Evolutionary conservation across 352 stramenopile genomes (phyloP), one percentile per base, ranked within the genome.

Genomic region (Phytophthora pistaciae): DNA sequence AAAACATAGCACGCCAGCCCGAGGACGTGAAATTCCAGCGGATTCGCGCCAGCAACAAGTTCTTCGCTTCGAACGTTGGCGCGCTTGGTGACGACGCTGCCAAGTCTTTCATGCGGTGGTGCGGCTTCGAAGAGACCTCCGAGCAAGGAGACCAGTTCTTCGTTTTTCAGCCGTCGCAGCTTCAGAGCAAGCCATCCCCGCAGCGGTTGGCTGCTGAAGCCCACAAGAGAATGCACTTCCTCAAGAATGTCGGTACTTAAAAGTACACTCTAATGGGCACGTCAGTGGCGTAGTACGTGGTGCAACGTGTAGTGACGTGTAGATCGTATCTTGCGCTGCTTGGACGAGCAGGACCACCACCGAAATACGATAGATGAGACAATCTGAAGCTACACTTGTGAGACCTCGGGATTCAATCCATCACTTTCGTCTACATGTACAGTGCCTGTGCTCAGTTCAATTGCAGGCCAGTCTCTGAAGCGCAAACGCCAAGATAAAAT

Each of bases 41-140:
- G 49, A 94, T 96, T 62, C 86, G 84, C 31, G 75, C 75, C 11
- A 88, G 74, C 60, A 96, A 96, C 72, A 85, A 83, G 31, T 95
- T 83, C 48, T 96, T 96, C 40, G 61, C 60, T 9, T 75, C 77
- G 5, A 92, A 80, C 29, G 59, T 96, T 11, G 82, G 70, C 5
- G 20, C 44, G n/a, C 33, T 85, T 46, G 72, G 68, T 20, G 42
- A 59, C 11, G 56, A 68, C 42, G 46, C 44, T 5, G 61, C 67
- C 16, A 72, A 64, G 23, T 53, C 49, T 4, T 78, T 82, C 23
- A 82, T 84, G 74, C 1, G 8, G 10, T 94, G 87, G 87, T 91
- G 87, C 44, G 87, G 87, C 11, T 94, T 94, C 10, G 53, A 58
- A 48, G 58, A 64, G 21, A 46, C 27, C 2, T 29, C 31, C 0